A percentile compares a stretch with the other conserved stretches of the same genome.
phyloP scores from a whole-genome alignment of 805 yeast genomes.

The Vanderwaltozyma tropicalis region DNA sequence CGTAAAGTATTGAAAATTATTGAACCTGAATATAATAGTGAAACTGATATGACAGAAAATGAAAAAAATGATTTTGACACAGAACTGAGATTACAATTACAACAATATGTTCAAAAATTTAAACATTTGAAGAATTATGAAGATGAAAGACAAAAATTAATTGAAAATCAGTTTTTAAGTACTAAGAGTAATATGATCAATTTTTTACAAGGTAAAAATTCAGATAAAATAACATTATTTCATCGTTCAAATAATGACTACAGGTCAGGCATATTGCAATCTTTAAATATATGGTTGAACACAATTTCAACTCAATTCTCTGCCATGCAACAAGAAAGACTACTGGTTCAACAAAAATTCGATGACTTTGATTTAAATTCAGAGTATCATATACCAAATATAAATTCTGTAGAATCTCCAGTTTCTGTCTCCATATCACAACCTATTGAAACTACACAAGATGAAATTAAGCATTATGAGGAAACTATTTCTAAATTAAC shows the following conservation, averaged over 20 bases:
- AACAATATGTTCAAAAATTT: constrained; percentile 41
- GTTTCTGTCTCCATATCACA: constrained; percentile 24
- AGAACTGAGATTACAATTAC: constrained; percentile 42
- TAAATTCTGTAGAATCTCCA: not conserved
- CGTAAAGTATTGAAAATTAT: constrained; percentile 18
- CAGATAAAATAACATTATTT: constrained; percentile 28
- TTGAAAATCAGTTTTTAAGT: constrained; percentile 16
- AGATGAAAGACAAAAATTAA: constrained; percentile 29
- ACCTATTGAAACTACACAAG: constrained; percentile 19
- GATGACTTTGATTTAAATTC: constrained; percentile 22
- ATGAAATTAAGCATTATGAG: constrained; percentile 29
- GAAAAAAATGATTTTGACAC: constrained; percentile 50
- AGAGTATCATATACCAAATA: not conserved
- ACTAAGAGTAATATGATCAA: constrained; percentile 17
- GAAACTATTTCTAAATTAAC: constrained; percentile 29
- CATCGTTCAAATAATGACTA: constrained; percentile 34
- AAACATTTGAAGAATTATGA: constrained; percentile 45
- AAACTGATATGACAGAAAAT: constrained; percentile 29
- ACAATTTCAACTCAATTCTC: constrained; percentile 37
- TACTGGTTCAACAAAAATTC: constrained; percentile 29
- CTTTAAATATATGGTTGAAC: constrained; percentile 37
- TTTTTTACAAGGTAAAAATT: constrained; percentile 26
- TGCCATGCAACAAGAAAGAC: constrained; percentile 39
- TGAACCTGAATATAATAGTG: constrained; percentile 21
- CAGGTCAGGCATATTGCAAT: constrained; percentile 40